phyloP scores from a whole-genome alignment of 768 basidiomycete genomes.

The Boletus reticulatus region DNA sequence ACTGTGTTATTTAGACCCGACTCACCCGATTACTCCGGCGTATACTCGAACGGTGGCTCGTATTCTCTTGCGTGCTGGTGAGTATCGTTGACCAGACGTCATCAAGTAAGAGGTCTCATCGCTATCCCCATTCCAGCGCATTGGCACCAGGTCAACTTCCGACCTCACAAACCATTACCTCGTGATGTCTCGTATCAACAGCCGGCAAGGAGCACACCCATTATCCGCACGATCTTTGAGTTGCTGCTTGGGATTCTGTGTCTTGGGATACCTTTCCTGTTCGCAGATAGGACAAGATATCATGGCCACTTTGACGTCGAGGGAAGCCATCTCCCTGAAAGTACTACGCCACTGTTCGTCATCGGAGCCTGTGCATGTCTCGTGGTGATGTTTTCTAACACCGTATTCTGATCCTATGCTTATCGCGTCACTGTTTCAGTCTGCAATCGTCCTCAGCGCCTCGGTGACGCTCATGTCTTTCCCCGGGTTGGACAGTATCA shows the following conservation, averaged over 20 bases:
- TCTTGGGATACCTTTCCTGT: slow-evolving; percentile 78
- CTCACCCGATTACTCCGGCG: slow-evolving; percentile 33
- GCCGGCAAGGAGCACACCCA: slow-evolving; percentile 30
- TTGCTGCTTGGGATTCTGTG: slow-evolving; percentile 62
- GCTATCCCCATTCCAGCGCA: slow-evolving; percentile 37
- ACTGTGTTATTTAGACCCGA: slow-evolving; percentile 14
- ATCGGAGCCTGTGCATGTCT: slow-evolving; percentile 65
- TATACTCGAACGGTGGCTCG: slow-evolving; percentile 67
- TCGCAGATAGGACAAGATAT: slow-evolving; percentile 50
- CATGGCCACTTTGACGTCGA: slow-evolving; percentile 59
- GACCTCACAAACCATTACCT: slow-evolving; percentile 65
- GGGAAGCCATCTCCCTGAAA: slow-evolving; percentile 42
- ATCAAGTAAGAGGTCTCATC: neutral
- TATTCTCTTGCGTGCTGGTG: slow-evolving; percentile 66
- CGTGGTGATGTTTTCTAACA: slow-evolving; percentile 44
- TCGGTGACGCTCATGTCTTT: slow-evolving; percentile 80
- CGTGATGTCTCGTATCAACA: slow-evolving; percentile 41
- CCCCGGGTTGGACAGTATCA: slow-evolving; percentile 64
- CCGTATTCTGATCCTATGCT: neutral
- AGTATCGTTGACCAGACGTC: slow-evolving; percentile 23
- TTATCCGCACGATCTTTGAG: slow-evolving; percentile 53
- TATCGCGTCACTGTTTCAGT: slow-evolving; percentile 40
- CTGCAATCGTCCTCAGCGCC: slow-evolving; percentile 76
- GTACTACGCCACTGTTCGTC: slow-evolving; percentile 56
- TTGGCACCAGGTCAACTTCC: slow-evolving; percentile 71